phyloP scores from a whole-genome alignment of 2,329 filamentous ascomycete species.

The Penicillium capsulatum region DNA sequence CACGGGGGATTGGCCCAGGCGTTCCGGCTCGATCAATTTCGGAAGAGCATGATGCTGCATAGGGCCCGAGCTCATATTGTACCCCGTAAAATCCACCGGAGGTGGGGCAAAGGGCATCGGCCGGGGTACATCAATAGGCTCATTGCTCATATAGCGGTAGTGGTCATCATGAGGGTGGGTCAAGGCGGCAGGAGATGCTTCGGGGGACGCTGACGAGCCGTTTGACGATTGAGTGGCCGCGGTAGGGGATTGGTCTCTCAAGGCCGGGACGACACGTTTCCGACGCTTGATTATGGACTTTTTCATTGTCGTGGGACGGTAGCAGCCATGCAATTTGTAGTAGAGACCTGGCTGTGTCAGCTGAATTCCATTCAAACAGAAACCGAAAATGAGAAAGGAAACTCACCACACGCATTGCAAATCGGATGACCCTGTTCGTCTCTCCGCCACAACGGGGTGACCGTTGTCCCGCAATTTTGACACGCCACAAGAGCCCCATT shows the following conservation, averaged over 20 bases:
- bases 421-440: constrained; percentile 95
- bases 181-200: constrained; percentile 35
- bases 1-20: constrained; percentile 27
- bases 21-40: constrained; percentile 31
- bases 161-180: constrained; percentile 31
- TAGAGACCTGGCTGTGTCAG: constrained; percentile 65
- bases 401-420: constrained; percentile 94
- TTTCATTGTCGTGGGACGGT: constrained; percentile 97
- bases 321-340: constrained; percentile 90
- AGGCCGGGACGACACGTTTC: constrained; percentile 86
- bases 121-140: constrained; percentile 34
- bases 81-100: constrained; percentile 50
- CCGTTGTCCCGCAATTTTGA: constrained; percentile 94
- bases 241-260: constrained; percentile 47
- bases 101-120: constrained; percentile 39
- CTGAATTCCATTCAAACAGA: not conserved
- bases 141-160: constrained; percentile 32
- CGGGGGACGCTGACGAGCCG: constrained; percentile 42
- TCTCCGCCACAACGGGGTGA: constrained; percentile 91
- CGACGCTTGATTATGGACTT: constrained; percentile 94
- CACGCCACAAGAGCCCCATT: constrained; percentile 73
- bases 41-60: constrained; percentile 32
- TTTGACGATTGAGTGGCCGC: constrained; percentile 40
- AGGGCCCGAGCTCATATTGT: constrained; percentile 33
- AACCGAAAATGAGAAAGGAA: not conserved